These are phyloP conservation scores for Pseudogymnoascus sp. DNA, from an alignment of 2,329 filamentous ascomycete genomes.

Conservation along the genomic window DNA sequence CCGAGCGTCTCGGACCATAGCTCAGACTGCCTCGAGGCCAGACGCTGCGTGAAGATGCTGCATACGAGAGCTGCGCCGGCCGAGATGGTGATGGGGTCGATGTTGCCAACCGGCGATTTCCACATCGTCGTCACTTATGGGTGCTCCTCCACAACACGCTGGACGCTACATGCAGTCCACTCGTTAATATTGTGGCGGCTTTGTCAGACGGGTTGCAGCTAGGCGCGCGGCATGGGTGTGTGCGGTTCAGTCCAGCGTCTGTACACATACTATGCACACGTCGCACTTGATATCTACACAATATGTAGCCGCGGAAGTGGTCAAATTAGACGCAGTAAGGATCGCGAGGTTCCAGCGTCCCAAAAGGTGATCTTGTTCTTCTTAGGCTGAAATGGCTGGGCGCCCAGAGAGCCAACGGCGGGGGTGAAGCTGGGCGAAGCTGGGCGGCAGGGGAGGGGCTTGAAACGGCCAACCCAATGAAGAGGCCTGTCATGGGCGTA, in stretches of 20 bases:
- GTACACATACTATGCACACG: not conserved
- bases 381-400: not conserved
- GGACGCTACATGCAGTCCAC: not conserved
- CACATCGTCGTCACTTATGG: not conserved
- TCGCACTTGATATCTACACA: not conserved
- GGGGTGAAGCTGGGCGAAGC: not conserved
- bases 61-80: constrained; percentile 23
- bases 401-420: not conserved
- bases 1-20: constrained; percentile 29
- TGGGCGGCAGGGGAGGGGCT: not conserved
- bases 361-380: not conserved
- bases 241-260: not conserved
- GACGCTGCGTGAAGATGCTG: constrained; percentile 18
- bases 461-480: not conserved
- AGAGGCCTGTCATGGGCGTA: not conserved
- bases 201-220: not conserved
- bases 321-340: not conserved
- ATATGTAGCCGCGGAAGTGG: not conserved
- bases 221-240: not conserved
- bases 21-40: constrained; percentile 21
- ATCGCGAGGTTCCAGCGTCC: not conserved
- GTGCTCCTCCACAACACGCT: not conserved
- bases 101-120: not conserved
- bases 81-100: constrained; percentile 14
- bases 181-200: not conserved